Evolutionary conservation across 192 early-diverging fungal genomes (phyloP), one percentile per base, ranked within the genome.

Genomic region (Podila clonocystis): DNA sequence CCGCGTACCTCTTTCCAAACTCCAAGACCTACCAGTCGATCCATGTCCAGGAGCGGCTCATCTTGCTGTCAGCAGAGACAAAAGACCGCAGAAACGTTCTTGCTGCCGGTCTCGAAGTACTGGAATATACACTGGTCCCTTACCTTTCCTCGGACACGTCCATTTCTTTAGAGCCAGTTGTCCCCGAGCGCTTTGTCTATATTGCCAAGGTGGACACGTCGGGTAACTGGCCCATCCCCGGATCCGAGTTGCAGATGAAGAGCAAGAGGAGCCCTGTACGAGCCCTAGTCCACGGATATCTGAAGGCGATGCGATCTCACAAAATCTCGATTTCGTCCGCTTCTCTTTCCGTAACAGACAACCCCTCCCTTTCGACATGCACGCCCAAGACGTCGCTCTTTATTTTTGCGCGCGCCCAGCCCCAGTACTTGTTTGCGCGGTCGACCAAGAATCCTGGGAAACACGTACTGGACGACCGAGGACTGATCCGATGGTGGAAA

Each of bases 341-440:
- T 58, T 34, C 52, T 17, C 52, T 34, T 8, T 45, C 41, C 41
- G 1, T 15, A 2, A 45, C 41, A 45, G 41, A 45, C 13, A 2
- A 17, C 13, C 41, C 41, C 2, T 1, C 11, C 52, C 50, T n/a
- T 24, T n/a, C 20, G 12, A 28, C 20, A 30, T 22, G 11, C 34
- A 20, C 22, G 36, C 15, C 34, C 31, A 15, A 69, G 63, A 65
- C 75, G 9, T 78, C 74, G 13, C 70, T 93, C 9, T 83, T 92
- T 68, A 63, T 95, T 30, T 97, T 96, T 87, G 95, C 95, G 9
- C 88, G 95, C 5, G 83, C 95, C 8, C 95, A 97, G 77, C 94
- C 94, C 17, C 90, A 93, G 67, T 97, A 97, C 63, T 82, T 97
- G 12, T 97, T 97, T 89, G 86, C 88, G 31, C 70, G 87, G 30